Conservation (phyloP, 176 grass and related monocot species). For the Poa annua region DNA sequence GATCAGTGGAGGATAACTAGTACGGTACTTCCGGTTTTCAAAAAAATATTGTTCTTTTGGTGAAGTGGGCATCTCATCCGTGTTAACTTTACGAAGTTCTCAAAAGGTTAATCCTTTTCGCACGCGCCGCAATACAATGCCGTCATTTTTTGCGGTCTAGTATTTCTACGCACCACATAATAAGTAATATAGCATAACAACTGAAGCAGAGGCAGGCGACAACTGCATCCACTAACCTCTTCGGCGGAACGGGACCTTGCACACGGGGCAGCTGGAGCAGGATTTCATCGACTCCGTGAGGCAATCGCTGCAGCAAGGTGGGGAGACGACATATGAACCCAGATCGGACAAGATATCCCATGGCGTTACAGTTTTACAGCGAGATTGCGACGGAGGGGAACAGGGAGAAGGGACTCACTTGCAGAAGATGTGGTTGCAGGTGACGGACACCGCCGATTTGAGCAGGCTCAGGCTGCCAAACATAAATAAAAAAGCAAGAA, state of each 20-base stretch:
- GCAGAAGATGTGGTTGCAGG: constrained; percentile 93
- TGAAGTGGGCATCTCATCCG: not conserved
- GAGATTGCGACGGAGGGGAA: not conserved
- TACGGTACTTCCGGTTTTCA: not conserved
- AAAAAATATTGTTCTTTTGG: not conserved
- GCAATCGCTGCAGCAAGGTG: constrained; percentile 53
- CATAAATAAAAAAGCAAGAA: not conserved
- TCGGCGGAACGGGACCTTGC: constrained; percentile 82
- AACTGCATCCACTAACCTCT: constrained; percentile 53
- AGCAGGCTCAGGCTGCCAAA: constrained; percentile 79
- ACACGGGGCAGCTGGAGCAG: constrained; percentile 68
- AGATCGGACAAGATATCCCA: not conserved
- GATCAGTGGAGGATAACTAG: not conserved
- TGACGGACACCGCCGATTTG: constrained; percentile 58
- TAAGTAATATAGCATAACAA: not conserved
- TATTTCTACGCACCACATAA: not conserved
- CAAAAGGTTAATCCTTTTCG: not conserved
- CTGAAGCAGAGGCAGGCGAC: not conserved
- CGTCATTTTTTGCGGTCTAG: not conserved
- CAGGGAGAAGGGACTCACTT: constrained; percentile 50
- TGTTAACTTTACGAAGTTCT: not conserved
- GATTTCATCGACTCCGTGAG: constrained; percentile 82
- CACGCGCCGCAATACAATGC: not conserved
- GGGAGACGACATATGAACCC: not conserved
- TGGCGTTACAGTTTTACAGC: no score